Evolutionary conservation across 139 green algal species (phyloP).

Genomic region (Chara braunii): DNA sequence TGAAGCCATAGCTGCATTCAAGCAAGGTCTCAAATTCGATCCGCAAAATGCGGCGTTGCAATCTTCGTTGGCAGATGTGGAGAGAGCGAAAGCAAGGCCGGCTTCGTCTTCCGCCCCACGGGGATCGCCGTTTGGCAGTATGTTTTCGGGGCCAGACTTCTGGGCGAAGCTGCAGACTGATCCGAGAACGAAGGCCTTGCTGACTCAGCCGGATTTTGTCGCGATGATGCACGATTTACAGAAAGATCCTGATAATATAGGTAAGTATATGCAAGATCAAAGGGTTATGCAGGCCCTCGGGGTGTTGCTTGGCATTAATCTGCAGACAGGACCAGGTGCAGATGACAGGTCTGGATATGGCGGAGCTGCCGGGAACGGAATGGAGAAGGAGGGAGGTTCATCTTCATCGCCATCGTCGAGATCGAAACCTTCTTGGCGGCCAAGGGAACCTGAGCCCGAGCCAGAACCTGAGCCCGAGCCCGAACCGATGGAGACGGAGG

Average conservation of each 20-base stretch:
- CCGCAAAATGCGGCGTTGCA: slow-evolving; percentile 77
- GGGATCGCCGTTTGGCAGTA: too few relatives aligned
- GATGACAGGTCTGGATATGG: too few relatives aligned
- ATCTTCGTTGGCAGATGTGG: slow-evolving; percentile 29
- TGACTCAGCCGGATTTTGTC: slow-evolving; percentile 86
- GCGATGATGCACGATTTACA: slow-evolving; percentile 69
- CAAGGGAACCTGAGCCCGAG: background rate
- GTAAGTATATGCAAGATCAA: slow-evolving; percentile 43
- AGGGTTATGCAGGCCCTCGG: slow-evolving; percentile 45
- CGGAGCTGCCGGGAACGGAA: too few relatives aligned
- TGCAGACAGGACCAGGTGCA: slow-evolving; percentile 17
- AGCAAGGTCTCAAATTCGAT: slow-evolving; percentile 55
- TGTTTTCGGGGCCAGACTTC: slow-evolving; percentile 51
- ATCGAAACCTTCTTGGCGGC: too few relatives aligned
- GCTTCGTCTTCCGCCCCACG: background rate
- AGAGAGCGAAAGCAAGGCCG: slow-evolving; percentile 22
- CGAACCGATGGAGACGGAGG: slow-evolving; percentile 24
- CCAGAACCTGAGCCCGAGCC: background rate
- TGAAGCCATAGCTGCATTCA: slow-evolving; percentile 69
- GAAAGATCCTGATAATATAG: slow-evolving; percentile 62
- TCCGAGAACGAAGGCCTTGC: slow-evolving; percentile 60
- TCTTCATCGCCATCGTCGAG: too few relatives aligned
- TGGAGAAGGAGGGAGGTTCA: too few relatives aligned
- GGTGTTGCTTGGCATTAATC: slow-evolving; percentile 45
- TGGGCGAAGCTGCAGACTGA: slow-evolving; percentile 73